Conservation (phyloP, 371 early-diverging fungal species). For the Saksenaea vasiformis region DNA sequence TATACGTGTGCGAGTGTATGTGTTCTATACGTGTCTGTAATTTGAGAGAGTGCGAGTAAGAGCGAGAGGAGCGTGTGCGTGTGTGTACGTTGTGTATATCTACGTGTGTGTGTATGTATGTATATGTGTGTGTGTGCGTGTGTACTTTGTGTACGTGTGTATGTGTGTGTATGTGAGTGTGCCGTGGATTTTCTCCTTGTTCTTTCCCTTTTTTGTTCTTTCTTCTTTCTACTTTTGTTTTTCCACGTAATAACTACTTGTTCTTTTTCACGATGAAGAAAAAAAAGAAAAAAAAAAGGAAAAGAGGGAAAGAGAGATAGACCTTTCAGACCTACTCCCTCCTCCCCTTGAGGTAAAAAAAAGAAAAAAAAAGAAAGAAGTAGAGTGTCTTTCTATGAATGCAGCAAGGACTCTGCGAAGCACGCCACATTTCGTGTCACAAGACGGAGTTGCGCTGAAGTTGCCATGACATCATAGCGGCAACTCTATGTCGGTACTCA, state of each 20-base stretch:
- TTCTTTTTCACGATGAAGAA: background rate
- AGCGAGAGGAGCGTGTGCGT: no score
- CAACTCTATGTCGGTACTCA: background rate
- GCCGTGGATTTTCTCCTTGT: no score
- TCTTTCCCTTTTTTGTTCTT: slow-evolving; percentile 1
- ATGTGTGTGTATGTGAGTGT: no score
- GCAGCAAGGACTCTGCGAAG: slow-evolving; percentile 1
- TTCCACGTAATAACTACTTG: background rate
- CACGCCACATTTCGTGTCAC: slow-evolving; percentile 6
- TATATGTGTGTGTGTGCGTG: no score
- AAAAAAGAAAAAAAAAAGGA: background rate
- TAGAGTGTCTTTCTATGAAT: background rate
- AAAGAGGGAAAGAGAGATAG: no score
- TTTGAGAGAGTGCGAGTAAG: no score
- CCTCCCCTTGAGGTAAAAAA: background rate
- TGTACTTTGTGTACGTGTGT: no score
- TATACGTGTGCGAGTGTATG: background rate
- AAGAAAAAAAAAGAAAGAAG: background rate
- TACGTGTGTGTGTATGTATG: no score
- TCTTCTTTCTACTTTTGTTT: background rate
- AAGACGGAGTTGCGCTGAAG: background rate
- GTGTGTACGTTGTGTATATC: no score
- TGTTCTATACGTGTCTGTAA: no score
- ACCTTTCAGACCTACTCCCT: no score
- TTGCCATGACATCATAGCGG: slow-evolving; percentile 2